Conservation (phyloP, 2,329 filamentous ascomycete species). For the Cercospora sp. region DNA sequence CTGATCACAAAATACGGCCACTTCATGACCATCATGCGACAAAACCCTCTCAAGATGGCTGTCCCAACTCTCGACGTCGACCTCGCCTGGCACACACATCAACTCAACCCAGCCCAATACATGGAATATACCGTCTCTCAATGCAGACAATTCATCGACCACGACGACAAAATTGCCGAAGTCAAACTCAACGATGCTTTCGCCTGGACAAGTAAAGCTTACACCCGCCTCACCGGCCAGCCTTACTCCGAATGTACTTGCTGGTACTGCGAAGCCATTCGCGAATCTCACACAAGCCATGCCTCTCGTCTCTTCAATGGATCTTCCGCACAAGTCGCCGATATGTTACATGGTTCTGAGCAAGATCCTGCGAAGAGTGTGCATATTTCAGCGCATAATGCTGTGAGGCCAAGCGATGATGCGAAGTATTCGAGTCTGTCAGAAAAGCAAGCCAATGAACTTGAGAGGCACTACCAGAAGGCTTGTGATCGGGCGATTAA, state of each 20-base stretch:
- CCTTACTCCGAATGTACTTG: conserved; percentile 77
- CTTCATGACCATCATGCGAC: conserved; percentile 62
- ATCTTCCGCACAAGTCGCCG: conserved; percentile 38
- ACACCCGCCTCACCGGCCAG: conserved; percentile 63
- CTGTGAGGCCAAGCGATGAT: conserved; percentile 49
- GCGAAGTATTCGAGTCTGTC: conserved; percentile 24
- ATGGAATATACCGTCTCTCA: conserved; percentile 55
- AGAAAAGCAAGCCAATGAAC: conserved; percentile 39
- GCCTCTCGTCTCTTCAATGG: conserved; percentile 50
- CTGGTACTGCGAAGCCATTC: conserved; percentile 78
- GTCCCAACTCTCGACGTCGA: conserved; percentile 76
- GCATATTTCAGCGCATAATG: conserved; percentile 73
- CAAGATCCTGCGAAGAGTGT: conserved; percentile 57
- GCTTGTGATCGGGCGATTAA: conserved; percentile 42
- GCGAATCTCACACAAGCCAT: conserved; percentile 55
- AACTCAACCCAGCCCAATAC: conserved; percentile 66
- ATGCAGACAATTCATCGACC: conserved; percentile 66
- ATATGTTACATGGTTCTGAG: conserved; percentile 47
- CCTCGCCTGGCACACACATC: conserved; percentile 78
- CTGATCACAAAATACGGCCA: conserved; percentile 65
- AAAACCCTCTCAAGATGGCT: conserved; percentile 49
- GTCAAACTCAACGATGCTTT: conserved; percentile 63
- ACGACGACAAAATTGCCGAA: conserved; percentile 81
- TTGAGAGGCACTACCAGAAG: conserved; percentile 59
- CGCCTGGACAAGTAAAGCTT: conserved; percentile 69